Evolutionary conservation across 2,329 filamentous ascomycete species (phyloP).

Genomic region (Sporothrix mexicana): DNA sequence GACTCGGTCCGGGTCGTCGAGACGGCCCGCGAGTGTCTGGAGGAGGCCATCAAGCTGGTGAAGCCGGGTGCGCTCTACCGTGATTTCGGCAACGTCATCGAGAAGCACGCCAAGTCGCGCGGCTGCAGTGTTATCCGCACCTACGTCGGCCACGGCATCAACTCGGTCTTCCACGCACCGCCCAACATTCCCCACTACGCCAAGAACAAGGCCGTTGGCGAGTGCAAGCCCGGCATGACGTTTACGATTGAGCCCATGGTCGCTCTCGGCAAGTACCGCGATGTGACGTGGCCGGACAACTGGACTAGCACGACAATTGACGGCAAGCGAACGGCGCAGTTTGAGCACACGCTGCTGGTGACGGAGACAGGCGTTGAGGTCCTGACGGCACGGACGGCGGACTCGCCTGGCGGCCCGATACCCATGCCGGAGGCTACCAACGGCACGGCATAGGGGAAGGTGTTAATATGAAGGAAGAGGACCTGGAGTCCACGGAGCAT

Average conservation of each 20-base stretch:
- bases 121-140: slow-evolving; percentile 92
- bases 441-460: slow-evolving; percentile 14
- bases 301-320: slow-evolving; percentile 97
- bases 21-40: slow-evolving; percentile 83
- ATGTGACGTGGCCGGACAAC: slow-evolving; percentile 97
- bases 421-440: slow-evolving; percentile 54
- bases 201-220: slow-evolving; percentile 96
- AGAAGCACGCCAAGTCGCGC: slow-evolving; percentile 87
- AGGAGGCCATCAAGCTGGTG: slow-evolving; percentile 88
- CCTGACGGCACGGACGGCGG: slow-evolving; percentile 72
- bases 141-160: slow-evolving; percentile 96
- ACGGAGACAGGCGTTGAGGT: slow-evolving; percentile 85
- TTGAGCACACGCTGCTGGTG: slow-evolving; percentile 85
- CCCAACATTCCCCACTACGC: slow-evolving; percentile 97
- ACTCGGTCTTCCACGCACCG: slow-evolving; percentile 88
- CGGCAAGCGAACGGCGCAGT: slow-evolving; percentile 89
- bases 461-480: neutral
- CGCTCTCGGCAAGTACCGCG: slow-evolving; percentile 84
- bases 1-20: slow-evolving; percentile 92
- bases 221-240: slow-evolving; percentile 95
- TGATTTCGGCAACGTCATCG: slow-evolving; percentile 92
- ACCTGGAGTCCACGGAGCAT: too few relatives aligned
- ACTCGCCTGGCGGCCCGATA: slow-evolving; percentile 78
- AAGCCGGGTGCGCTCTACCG: slow-evolving; percentile 93
- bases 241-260: slow-evolving; percentile 99